Conservation (phyloP, 2,329 filamentous ascomycete genomes). For the Microthyrium microscopicum region DNA sequence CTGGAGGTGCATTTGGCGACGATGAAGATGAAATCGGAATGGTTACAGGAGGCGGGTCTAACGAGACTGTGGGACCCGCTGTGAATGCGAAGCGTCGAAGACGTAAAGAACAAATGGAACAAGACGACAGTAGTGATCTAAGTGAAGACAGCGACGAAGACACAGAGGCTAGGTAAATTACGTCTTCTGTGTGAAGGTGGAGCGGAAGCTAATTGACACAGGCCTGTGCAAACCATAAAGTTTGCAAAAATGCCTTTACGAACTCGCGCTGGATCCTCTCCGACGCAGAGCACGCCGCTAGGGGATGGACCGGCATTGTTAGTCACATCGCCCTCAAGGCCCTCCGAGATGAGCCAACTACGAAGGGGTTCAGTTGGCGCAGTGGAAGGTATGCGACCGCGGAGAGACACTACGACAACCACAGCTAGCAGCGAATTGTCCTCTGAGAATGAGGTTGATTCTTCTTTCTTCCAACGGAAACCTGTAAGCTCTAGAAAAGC, state of each 20-base stretch:
- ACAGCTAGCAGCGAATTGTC: slow-evolving; percentile 66
- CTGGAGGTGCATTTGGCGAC: slow-evolving; percentile 40
- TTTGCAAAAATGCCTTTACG: slow-evolving; percentile 92
- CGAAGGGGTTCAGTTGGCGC: slow-evolving; percentile 56
- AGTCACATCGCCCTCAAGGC: slow-evolving; percentile 37
- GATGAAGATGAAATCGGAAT: slow-evolving; percentile 56
- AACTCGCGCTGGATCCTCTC: slow-evolving; percentile 74
- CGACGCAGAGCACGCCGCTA: slow-evolving; percentile 51
- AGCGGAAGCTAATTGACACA: slow-evolving; percentile 7
- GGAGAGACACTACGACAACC: slow-evolving; percentile 60
- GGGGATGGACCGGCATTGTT: slow-evolving; percentile 36
- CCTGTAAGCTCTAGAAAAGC: slow-evolving; percentile 44
- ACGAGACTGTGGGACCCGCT: slow-evolving; percentile 51
- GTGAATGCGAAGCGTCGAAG: slow-evolving; percentile 48
- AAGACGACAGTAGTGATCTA: slow-evolving; percentile 72
- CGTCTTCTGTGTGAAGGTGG: not conserved
- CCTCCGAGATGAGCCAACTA: slow-evolving; percentile 26
- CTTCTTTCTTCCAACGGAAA: slow-evolving; percentile 46
- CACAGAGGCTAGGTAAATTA: slow-evolving; percentile 31
- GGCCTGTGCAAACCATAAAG: slow-evolving; percentile 76
- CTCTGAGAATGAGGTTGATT: slow-evolving; percentile 64
- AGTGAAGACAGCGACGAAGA: slow-evolving; percentile 76
- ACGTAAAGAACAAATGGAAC: slow-evolving; percentile 52
- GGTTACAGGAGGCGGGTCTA: slow-evolving; percentile 47
- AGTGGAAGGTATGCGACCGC: slow-evolving; percentile 48